A percentile compares a stretch with the other conserved stretches of the same genome.
Conservation (phyloP, 2,329 filamentous ascomycete species). For the Parafenestella ontariensis region DNA sequence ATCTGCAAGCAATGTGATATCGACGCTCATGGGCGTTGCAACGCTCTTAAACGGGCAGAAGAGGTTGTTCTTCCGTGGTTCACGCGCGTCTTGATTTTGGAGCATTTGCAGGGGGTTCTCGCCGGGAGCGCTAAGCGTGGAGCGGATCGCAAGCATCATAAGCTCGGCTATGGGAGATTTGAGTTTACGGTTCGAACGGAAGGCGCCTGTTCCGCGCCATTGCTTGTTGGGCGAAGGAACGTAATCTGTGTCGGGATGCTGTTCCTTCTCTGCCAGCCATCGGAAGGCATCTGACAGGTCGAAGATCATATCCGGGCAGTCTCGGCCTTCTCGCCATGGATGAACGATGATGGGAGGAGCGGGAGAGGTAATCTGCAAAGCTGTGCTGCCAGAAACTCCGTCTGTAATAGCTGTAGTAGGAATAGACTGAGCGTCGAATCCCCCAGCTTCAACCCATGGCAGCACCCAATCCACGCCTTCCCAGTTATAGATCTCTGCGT, state of each 20-base stretch:
- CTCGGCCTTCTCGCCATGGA: constrained; percentile 9
- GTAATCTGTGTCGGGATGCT: neutral
- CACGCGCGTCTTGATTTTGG: constrained; percentile 8
- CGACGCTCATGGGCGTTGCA: constrained; percentile 11
- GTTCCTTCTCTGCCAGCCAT: constrained; percentile 15
- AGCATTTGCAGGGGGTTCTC: neutral
- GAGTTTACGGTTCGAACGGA: neutral
- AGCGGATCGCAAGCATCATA: constrained; percentile 3
- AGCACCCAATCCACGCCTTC: constrained; percentile 17
- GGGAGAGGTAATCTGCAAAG: too few relatives aligned
- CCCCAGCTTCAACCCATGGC: constrained; percentile 13
- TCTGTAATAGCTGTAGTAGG: neutral
- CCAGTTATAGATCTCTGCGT: constrained; percentile 23
- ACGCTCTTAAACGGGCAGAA: constrained; percentile 27
- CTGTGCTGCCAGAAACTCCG: neutral
- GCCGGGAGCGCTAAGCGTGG: neutral
- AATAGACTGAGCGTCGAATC: too few relatives aligned
- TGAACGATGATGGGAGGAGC: neutral
- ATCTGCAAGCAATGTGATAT: constrained; percentile 20
- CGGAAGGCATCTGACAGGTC: constrained; percentile 26
- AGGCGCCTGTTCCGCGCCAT: constrained; percentile 5
- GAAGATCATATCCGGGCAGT: constrained; percentile 22
- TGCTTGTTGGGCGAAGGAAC: neutral
- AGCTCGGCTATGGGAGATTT: constrained; percentile 23
- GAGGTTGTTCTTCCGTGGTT: neutral